Evolutionary conservation across 176 grass and related monocot species (phyloP), one percentile per base, ranked within the genome.

Genomic region (Aechmea fasciata): DNA sequence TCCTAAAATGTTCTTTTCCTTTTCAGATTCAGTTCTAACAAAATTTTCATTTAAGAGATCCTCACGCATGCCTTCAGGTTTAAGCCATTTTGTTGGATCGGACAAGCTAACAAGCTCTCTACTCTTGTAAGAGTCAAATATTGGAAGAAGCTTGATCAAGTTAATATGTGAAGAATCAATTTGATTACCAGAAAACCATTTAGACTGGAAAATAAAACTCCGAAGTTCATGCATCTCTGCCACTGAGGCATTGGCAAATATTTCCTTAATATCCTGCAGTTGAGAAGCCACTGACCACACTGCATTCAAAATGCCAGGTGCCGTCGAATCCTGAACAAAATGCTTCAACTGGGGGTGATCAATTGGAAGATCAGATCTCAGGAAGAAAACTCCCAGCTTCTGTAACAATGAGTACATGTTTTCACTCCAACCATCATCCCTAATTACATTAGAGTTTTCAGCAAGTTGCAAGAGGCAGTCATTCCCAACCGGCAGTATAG

Each of bases 121-220:
- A 65, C 70, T 87, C 85, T 83, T 92, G 85, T 85, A 96, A 68
- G 88, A 96, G 82, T 96, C 88, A 89, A 96, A 96, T 80, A 96
- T 83, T 47, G 92, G 92, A 73, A 96, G 83, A 52, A 76, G 76
- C 64, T 63, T 92, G 61, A 96, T 92, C 82, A 80, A 84, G 22
- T 73, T 77, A 69, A 91, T 78, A 66, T 96, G 83, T 19, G 61
- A 83, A 48, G 82, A 68, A 70, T 49, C 78, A 9, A 96, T 75
- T 48, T 92, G 85, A 79, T 89, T 83, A 50, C 83, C 66, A 70
- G 85, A 85, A 96, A 92, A 96, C 88, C 92, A 96, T 71, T 96
- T 96, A 23, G 92, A 96, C 74, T 96, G 92, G 70, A 96, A 89
- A 87, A 96, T 89, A 68, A 79, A 96, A 89, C 81, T 92, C 52